Conservation (phyloP, 257 asterid genomes). For the Penstemon newberryi region DNA sequence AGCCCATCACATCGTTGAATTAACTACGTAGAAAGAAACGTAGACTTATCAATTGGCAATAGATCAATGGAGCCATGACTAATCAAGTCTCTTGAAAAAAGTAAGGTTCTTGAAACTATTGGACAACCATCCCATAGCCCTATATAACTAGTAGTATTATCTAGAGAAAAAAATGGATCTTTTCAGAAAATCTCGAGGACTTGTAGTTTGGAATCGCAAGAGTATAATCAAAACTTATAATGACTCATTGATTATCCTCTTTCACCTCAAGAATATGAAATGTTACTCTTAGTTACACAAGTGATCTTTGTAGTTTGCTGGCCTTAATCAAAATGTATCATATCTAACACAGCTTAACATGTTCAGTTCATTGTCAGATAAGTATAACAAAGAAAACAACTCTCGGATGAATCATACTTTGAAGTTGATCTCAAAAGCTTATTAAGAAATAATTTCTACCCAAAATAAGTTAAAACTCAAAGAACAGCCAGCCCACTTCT, state of each 20-base stretch:
- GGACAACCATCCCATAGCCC: not conserved
- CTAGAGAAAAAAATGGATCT: not conserved
- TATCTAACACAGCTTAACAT: not conserved
- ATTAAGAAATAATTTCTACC: not conserved
- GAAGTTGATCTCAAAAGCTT: not conserved
- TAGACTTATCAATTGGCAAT: constrained; percentile 14
- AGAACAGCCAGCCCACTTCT: not conserved
- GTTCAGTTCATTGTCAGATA: not conserved
- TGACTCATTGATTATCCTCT: not conserved
- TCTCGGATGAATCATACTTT: not conserved
- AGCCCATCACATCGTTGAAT: not conserved
- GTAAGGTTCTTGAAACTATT: not conserved
- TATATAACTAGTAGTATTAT: no score
- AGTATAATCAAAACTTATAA: not conserved
- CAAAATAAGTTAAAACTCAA: not conserved
- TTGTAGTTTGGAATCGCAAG: not conserved
- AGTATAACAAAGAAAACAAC: not conserved
- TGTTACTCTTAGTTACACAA: not conserved
- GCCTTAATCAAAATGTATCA: not conserved
- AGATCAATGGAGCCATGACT: not conserved
- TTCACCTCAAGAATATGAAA: not conserved
- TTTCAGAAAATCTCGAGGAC: not conserved
- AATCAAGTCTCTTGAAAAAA: not conserved
- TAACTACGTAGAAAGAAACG: not conserved
- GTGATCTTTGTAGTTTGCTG: not conserved